Conservation (phyloP, 495 filamentous ascomycete genomes). For the Neohortaea acidophila region DNA sequence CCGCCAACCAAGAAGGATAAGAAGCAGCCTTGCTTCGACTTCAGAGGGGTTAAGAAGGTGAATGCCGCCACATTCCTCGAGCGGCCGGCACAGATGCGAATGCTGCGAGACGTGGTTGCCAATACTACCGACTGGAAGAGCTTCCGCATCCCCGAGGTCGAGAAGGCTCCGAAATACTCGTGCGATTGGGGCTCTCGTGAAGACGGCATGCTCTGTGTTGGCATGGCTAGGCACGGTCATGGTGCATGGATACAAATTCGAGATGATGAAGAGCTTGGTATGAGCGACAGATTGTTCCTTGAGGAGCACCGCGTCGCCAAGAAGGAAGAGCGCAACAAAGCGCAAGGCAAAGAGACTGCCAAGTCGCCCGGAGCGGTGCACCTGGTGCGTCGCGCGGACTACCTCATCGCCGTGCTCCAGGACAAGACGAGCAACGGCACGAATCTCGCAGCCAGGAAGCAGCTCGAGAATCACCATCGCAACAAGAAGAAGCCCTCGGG, state of each 20-base stretch:
- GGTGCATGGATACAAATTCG: slow-evolving; percentile 87
- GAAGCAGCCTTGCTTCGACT: slow-evolving; percentile 90
- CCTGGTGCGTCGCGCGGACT: slow-evolving; percentile 85
- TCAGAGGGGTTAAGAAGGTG: slow-evolving; percentile 74
- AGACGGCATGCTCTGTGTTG: slow-evolving; percentile 92
- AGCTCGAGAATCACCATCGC: slow-evolving; percentile 77
- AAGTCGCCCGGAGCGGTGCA: slow-evolving; percentile 94
- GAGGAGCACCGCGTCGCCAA: slow-evolving; percentile 97
- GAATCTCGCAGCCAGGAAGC: slow-evolving; percentile 52
- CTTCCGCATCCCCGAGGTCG: slow-evolving; percentile 82
- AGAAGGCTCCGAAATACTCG: slow-evolving; percentile 71
- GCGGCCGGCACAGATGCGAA: slow-evolving; percentile 70
- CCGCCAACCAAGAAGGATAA: slow-evolving; percentile 84
- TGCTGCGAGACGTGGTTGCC: slow-evolving; percentile 56
- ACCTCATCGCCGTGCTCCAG: slow-evolving; percentile 78
- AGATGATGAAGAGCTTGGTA: slow-evolving; percentile 73
- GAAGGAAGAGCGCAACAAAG: slow-evolving; percentile 75
- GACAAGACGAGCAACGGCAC: slow-evolving; percentile 55
- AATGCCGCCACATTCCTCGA: slow-evolving; percentile 92
- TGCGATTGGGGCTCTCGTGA: slow-evolving; percentile 83
- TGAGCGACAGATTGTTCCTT: slow-evolving; percentile 86
- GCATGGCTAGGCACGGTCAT: slow-evolving; percentile 83
- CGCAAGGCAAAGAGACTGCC: slow-evolving; percentile 51
- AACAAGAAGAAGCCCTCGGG: slow-evolving; percentile 35
- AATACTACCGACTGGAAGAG: slow-evolving; percentile 48